A percentile compares a stretch with the other conserved stretches of the same genome.
phyloP scores from a whole-genome alignment of 768 basidiomycete genomes.

The Pisolithus tinctorius region DNA sequence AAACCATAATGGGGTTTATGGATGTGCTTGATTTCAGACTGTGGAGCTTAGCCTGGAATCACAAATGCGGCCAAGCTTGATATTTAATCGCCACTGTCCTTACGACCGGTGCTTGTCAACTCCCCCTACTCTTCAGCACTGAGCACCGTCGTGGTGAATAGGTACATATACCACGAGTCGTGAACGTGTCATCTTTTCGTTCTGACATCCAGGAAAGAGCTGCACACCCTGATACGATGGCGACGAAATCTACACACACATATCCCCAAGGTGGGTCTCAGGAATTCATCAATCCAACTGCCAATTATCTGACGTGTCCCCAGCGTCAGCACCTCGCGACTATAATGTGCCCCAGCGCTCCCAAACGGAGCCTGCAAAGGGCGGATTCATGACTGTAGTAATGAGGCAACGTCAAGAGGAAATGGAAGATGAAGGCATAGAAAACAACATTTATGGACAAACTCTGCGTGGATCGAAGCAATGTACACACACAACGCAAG shows the following conservation, averaged over 20 bases:
- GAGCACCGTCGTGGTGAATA: background rate
- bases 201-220: background rate
- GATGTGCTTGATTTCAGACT: too few relatives aligned
- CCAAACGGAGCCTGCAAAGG: constrained; percentile 11
- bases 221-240: background rate
- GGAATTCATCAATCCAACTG: background rate
- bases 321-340: constrained; percentile 7
- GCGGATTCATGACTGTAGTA: constrained; percentile 19
- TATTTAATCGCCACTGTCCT: too few relatives aligned
- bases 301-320: constrained; percentile 5
- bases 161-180: background rate
- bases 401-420: constrained; percentile 7
- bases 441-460: background rate
- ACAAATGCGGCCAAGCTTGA: too few relatives aligned
- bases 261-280: background rate
- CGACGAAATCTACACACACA: background rate
- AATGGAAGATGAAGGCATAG: constrained; percentile 11
- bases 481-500: constrained; percentile 30
- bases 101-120: too few relatives aligned
- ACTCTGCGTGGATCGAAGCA: background rate
- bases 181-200: background rate
- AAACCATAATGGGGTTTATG: too few relatives aligned
- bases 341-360: background rate
- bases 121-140: too few relatives aligned
- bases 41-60: too few relatives aligned